These are phyloP conservation scores for Oidium heveae DNA, from an alignment of 2,329 filamentous ascomycete genomes.

Conservation along the genomic window DNA sequence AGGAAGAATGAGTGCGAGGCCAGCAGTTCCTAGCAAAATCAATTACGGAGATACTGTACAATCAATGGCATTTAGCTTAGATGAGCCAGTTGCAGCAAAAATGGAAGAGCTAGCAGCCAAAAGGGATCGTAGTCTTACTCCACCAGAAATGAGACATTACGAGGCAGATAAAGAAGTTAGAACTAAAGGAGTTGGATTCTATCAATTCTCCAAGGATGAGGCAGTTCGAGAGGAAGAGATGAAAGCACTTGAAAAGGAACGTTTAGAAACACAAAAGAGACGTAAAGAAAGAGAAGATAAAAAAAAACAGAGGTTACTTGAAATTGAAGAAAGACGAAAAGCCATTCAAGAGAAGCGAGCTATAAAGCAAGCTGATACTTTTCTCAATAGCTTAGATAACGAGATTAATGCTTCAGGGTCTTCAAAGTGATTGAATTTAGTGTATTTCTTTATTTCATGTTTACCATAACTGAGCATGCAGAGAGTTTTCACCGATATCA, in stretches of 20 bases:
- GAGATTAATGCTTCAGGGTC: constrained; percentile 2
- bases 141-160: constrained; percentile 62
- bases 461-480: too few species aligned
- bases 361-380: constrained; percentile 45
- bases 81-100: constrained; percentile 31
- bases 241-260: constrained; percentile 37
- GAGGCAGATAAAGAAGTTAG: constrained; percentile 64
- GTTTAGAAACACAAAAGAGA: constrained; percentile 37
- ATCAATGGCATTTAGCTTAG: constrained; percentile 55
- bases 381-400: constrained; percentile 33
- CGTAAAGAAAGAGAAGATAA: constrained; percentile 25
- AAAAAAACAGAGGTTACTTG: constrained; percentile 29
- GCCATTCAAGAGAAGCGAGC: constrained; percentile 23
- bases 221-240: constrained; percentile 43
- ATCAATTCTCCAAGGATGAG: constrained; percentile 61
- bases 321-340: constrained; percentile 32
- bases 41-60: constrained; percentile 79
- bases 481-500: too few species aligned
- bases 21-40: constrained; percentile 38
- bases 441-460: too few species aligned
- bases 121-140: constrained; percentile 56
- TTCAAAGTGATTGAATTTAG: too few species aligned
- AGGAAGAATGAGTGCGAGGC: constrained; percentile 43
- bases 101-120: constrained; percentile 61
- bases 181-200: constrained; percentile 76